Evolutionary conservation across 805 yeast genomes (phyloP).

Genomic region (Candida odintsovae): DNA sequence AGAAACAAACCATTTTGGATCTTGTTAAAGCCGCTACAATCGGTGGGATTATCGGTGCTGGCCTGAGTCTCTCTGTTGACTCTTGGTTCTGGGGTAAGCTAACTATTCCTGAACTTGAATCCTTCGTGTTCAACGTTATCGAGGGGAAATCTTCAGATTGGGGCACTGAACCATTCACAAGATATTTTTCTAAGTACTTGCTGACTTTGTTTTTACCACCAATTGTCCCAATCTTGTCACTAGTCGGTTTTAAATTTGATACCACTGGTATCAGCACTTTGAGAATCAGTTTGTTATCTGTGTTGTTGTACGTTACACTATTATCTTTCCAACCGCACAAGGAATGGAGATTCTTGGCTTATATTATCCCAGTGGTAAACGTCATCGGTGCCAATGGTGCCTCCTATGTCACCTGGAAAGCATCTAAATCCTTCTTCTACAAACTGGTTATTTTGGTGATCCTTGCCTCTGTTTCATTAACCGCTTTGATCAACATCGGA

Average conservation of each 20-base stretch:
- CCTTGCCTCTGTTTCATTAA: slow-evolving; percentile 26
- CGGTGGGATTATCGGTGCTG: slow-evolving; percentile 50
- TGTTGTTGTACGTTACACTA: slow-evolving; percentile 48
- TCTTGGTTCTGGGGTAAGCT: slow-evolving; percentile 65
- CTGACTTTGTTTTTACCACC: slow-evolving; percentile 40
- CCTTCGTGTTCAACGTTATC: slow-evolving; percentile 72
- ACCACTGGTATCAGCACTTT: slow-evolving; percentile 28
- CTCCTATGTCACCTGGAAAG: slow-evolving; percentile 24
- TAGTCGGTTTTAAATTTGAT: slow-evolving; percentile 33
- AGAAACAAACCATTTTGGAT: slow-evolving; percentile 39
- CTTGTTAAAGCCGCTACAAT: slow-evolving; percentile 34
- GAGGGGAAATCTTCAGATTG: slow-evolving; percentile 68
- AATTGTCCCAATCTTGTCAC: slow-evolving; percentile 35
- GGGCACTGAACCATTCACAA: slow-evolving; percentile 75
- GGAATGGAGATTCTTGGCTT: slow-evolving; percentile 88
- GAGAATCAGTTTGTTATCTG: slow-evolving; percentile 43
- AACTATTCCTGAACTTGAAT: slow-evolving; percentile 69
- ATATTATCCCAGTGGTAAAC: slow-evolving; percentile 64
- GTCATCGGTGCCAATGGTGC: slow-evolving; percentile 61
- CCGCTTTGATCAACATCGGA: slow-evolving; percentile 37
- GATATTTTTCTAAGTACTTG: slow-evolving; percentile 51
- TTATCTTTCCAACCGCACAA: slow-evolving; percentile 87
- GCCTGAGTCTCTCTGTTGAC: slow-evolving; percentile 49
- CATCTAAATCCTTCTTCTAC: slow-evolving; percentile 10
- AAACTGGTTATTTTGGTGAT: slow-evolving; percentile 11